Base-by-base conservation (phyloP, 2,329 filamentous ascomycete genomes). In the Nannizzia gypsea region DNA sequence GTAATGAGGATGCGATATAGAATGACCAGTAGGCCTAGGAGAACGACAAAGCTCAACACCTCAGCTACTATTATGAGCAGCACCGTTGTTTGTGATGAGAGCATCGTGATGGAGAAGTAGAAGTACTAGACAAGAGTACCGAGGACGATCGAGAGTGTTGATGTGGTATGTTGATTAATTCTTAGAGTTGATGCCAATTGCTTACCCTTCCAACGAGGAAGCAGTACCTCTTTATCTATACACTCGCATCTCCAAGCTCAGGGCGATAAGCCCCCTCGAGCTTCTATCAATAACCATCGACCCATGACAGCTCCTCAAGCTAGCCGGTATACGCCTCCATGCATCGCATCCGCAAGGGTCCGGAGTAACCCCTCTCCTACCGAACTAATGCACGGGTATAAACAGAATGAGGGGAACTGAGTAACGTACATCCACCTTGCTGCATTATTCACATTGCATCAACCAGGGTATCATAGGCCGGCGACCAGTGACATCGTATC, bases 31-130 rank as follows among this genome's bases (percentile, higher is more conserved):
- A 42, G n/a, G 6, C 24, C 54, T 6, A 56, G 28, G 9, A 56
- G 31, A 24, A 56, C 34, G 17, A 56, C 6, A 11, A 56, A 56
- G 3, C 6, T 17, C 28, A 56, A 31, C n/a, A 56, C 54, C 26
- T 56, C 54, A 4, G 54, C 54, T 26, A 42, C 36, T 56, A 56
- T 56, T 13, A 56, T 26, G 11, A 56, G 48, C 24, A 52, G 22
- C 48, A 52, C 48, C 3, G 13, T 31, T 11, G 48, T 52, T 24
- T 52, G 48, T 31, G 26, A 13, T 15, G 48, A 17, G 26, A 52
- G 22, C 48, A 52, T 52, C 13, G 9, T 31, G 17, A 50, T 20
- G 24, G 24, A 31, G 8, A n/a, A n/a, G 6, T 24, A 28, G 15
- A 15, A 31, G 4, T 31, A 3, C 9, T 36, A 13, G 9, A 36